Conservation (phyloP, 345 rosid genomes). For the Cardamine chenopodiifolia region DNA sequence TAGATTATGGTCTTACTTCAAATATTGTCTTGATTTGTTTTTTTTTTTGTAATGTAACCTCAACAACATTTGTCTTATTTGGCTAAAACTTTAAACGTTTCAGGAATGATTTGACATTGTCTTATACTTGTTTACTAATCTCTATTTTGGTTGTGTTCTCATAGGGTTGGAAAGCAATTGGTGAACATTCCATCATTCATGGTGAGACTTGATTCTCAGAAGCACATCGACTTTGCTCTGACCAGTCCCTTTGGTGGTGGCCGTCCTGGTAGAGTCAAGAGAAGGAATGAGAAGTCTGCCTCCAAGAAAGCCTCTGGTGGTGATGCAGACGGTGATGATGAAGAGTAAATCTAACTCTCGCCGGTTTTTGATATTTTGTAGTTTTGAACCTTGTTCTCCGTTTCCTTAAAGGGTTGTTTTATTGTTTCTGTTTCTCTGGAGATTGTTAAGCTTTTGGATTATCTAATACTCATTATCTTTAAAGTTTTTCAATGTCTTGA, state of each 20-base stretch:
- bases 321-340: slow-evolving; percentile 70
- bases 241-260: slow-evolving; percentile 75
- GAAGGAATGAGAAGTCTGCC: slow-evolving; percentile 68
- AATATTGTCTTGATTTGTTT: too few relatives aligned
- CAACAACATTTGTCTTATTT: too few relatives aligned
- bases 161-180: slow-evolving; percentile 74
- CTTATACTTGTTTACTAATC: background rate
- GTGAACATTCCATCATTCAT: slow-evolving; percentile 73
- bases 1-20: too few relatives aligned
- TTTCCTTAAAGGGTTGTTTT: slow-evolving; percentile 26
- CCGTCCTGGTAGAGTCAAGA: slow-evolving; percentile 72
- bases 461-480: background rate
- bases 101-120: background rate
- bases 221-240: slow-evolving; percentile 71
- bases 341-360: slow-evolving; percentile 38
- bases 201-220: slow-evolving; percentile 73
- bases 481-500: background rate
- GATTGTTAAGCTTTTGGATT: slow-evolving; percentile 3
- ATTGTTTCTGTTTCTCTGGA: background rate
- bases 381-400: slow-evolving; percentile 15
- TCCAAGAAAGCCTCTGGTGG: slow-evolving; percentile 72
- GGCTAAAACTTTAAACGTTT: background rate
- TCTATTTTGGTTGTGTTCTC: background rate
- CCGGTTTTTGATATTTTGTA: slow-evolving; percentile 22
- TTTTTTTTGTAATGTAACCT: too few relatives aligned